Base-by-base conservation (phyloP, 1,284 basidiomycete genomes). In the Cryptococcus floricola region DNA sequence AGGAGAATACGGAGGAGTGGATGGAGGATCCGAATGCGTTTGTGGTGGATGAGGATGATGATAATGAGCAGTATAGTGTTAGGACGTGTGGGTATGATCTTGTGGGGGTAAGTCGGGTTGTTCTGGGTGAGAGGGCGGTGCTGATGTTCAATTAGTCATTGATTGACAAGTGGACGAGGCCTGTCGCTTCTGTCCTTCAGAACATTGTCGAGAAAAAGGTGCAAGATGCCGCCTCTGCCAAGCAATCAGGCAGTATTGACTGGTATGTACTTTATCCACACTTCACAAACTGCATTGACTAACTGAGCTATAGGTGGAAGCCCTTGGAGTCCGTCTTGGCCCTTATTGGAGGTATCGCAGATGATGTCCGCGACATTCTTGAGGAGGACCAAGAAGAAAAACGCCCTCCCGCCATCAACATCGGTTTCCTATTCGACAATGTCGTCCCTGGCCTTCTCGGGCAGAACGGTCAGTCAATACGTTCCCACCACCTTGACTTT, bases 1-100 rank as follows among this genome's bases (percentile, higher is more conserved):
- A 83, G 16, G 90, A 94, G 53, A 91, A 97, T 69, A 91, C 94
- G 72, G 91, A 94, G 50, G 87, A 85, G 41, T 98, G 95, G 94
- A 84, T 84, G 4, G 84, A 80, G 53, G 89, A 97, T 67, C 85
- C 90, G 1, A 95, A 96, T 63, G 85, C 88, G 2, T 98, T 98
- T 70, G 87, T 98, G 25, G 87, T 88, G 23, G 91, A 97, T 67
- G 94, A 97, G 69, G 91, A 97, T 60, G 95, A 97, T 65, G 92
- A 96, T 62, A 87, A 86, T 1, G 83, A 89, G 50, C 74, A 82
- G 0, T 94, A 91, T 71, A 89, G 88, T 59, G 82, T 93, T 45
- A 84, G 95, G 39, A 83, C 91, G 10, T 87, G 89, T 5, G 86
- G 87, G 4, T 87, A 92, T 63, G 95, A 97, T 68, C 76, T 97